These are phyloP conservation scores for Populus hybrid DNA, from an alignment of 441 rosid species.

Conservation along the genomic window DNA sequence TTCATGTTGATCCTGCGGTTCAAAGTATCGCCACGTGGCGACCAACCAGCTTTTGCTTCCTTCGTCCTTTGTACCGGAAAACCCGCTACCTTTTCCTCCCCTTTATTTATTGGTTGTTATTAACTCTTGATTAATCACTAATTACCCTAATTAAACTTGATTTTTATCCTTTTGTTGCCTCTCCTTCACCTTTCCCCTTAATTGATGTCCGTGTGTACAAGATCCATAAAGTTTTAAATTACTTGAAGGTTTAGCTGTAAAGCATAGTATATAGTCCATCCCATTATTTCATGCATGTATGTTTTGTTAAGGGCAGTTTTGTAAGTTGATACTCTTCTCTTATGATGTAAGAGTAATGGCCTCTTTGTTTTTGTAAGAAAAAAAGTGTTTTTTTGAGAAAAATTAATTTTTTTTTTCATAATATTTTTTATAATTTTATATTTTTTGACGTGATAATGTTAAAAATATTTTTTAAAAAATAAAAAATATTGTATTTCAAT, in stretches of 20 bases:
- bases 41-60: neutral
- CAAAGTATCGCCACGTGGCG: constrained; percentile 33
- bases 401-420: no score
- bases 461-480: no score
- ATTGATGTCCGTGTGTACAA: neutral
- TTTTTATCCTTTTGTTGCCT: neutral
- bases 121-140: neutral
- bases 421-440: no score
- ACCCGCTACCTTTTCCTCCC: constrained; percentile 25
- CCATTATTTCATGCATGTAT: constrained; percentile 4
- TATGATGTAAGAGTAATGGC: no score
- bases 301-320: neutral
- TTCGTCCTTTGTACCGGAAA: constrained; percentile 28
- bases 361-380: no score
- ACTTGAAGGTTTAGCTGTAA: constrained; percentile 22
- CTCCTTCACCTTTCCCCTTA: neutral
- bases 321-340: neutral
- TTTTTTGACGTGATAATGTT: no score
- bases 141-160: neutral
- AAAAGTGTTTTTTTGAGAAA: no score
- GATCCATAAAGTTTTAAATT: neutral
- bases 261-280: constrained; percentile 19
- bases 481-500: no score
- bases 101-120: neutral
- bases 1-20: constrained; percentile 37